Evolutionary conservation across 2,329 filamentous ascomycete genomes (phyloP).

Genomic region (Botrytis deweyae): DNA sequence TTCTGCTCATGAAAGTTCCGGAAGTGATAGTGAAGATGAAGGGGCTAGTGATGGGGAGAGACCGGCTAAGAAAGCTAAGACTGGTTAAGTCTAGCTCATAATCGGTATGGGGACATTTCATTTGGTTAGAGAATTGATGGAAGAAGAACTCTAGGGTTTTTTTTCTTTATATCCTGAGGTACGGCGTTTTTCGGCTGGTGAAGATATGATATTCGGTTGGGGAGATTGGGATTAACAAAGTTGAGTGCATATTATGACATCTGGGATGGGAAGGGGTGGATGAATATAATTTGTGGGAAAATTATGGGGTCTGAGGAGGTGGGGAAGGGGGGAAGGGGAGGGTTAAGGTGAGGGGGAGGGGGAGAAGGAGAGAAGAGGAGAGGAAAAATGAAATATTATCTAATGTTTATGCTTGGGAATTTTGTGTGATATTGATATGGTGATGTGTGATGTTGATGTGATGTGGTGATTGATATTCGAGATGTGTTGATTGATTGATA

Average conservation of each 20-base stretch:
- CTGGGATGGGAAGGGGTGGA: background rate
- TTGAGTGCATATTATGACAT: background rate
- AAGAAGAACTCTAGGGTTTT: background rate
- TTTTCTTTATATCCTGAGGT: slow-evolving; percentile 3
- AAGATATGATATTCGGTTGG: slow-evolving; percentile 5
- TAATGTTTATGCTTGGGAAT: background rate
- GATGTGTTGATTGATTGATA: too few species aligned
- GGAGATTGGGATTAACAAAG: background rate
- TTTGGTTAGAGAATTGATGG: background rate
- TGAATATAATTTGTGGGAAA: background rate
- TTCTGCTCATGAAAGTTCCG: slow-evolving; percentile 83
- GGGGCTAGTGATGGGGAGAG: slow-evolving; percentile 51
- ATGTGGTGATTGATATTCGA: too few species aligned
- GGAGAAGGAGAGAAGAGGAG: background rate
- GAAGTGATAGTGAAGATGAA: slow-evolving; percentile 61
- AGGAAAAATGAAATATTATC: background rate
- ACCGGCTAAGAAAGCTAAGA: slow-evolving; percentile 50
- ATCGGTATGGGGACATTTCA: background rate
- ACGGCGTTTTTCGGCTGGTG: slow-evolving; percentile 6
- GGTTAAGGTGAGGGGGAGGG: too few species aligned
- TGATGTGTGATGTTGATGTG: too few species aligned
- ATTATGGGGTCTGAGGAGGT: background rate
- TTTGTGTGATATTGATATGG: background rate
- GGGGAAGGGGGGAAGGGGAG: too few species aligned
- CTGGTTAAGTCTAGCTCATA: slow-evolving; percentile 18